phyloP scores from a whole-genome alignment of 2,329 filamentous ascomycete species.

The Erysiphe pulchra region DNA sequence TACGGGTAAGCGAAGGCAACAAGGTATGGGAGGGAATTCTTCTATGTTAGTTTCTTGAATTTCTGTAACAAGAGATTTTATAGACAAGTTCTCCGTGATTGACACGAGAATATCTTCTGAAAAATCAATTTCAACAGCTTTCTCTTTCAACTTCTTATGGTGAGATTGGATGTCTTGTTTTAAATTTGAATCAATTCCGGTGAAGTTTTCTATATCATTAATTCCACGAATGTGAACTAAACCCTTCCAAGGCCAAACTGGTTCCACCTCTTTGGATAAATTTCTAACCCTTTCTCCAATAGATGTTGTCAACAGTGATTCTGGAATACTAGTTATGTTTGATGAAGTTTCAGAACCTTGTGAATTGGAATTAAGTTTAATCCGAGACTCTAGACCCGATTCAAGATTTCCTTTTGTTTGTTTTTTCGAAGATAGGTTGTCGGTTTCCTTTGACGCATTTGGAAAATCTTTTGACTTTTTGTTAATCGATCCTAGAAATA shows the following conservation, averaged over 20 bases:
- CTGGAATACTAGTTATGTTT: background rate
- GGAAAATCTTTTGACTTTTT: conserved; percentile 4
- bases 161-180: background rate
- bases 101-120: conserved; percentile 10
- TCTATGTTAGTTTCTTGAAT: conserved; percentile 9
- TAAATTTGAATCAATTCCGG: background rate
- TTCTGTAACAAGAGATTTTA: conserved; percentile 4
- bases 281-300: conserved; percentile 16
- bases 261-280: conserved; percentile 37
- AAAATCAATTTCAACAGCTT: conserved; percentile 6
- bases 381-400: background rate
- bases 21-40: conserved; percentile 18
- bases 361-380: background rate
- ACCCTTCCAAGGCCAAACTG: conserved; percentile 45
- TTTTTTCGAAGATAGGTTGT: background rate
- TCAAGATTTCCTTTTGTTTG: background rate
- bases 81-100: conserved; percentile 6
- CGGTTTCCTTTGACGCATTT: background rate
- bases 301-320: background rate
- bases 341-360: background rate
- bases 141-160: conserved; percentile 11
- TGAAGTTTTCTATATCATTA: background rate
- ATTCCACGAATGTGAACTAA: conserved; percentile 35
- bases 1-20: conserved; percentile 25
- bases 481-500: conserved; percentile 34